These are phyloP conservation scores for Kodamaea arcana DNA, from an alignment of 1,139 yeast species.

Conservation along the genomic window DNA sequence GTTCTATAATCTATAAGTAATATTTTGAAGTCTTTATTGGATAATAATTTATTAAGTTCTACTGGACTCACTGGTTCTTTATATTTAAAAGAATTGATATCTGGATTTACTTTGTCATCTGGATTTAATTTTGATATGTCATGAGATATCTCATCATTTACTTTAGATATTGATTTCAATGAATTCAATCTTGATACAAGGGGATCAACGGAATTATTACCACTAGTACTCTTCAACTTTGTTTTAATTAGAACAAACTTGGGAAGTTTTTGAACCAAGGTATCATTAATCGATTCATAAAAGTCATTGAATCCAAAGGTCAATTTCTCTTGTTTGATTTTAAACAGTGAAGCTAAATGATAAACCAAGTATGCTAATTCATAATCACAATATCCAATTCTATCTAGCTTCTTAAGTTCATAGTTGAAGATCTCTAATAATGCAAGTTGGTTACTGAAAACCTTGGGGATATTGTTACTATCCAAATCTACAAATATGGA, in stretches of 20 bases:
- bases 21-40: conserved; percentile 16
- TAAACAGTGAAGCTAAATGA: conserved; percentile 14
- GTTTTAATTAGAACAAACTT: conserved; percentile 9
- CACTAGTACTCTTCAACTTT: background rate
- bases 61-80: conserved; percentile 24
- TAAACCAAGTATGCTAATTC: conserved; percentile 34
- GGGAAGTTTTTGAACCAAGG: conserved; percentile 18
- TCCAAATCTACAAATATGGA: conserved; percentile 1
- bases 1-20: conserved; percentile 66
- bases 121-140: conserved; percentile 4
- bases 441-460: conserved; percentile 25
- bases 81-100: conserved; percentile 13
- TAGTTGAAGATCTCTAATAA: conserved; percentile 34
- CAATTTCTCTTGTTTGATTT: conserved; percentile 12
- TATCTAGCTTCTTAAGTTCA: conserved; percentile 25
- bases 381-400: conserved; percentile 35
- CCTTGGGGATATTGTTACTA: conserved; percentile 11
- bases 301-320: conserved; percentile 17
- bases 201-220: conserved; percentile 9
- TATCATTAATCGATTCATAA: conserved; percentile 16
- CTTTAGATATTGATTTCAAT: conserved; percentile 4
- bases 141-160: background rate
- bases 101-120: no score
- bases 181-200: conserved; percentile 14
- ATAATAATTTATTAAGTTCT: conserved; percentile 19